Percentiles rank a stretch among this genome's conserved stretches.
phyloP scores from a whole-genome alignment of 495 filamentous ascomycete genomes.

The Xylona heveae region DNA sequence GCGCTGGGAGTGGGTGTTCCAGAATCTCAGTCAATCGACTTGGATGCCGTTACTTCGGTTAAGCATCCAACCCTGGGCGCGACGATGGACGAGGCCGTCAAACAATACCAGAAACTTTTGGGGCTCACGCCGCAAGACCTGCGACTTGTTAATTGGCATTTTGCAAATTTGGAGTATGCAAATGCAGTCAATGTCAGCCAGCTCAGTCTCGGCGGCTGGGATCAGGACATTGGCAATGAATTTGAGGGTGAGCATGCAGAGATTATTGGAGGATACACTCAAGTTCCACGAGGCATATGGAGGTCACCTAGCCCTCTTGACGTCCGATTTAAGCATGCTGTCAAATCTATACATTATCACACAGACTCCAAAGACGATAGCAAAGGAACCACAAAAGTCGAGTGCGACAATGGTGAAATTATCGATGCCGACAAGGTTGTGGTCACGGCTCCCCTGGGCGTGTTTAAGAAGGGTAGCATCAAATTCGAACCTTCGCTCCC shows the following conservation, averaged over 20 bases:
- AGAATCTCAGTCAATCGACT: slow-evolving; percentile 42
- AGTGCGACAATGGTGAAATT: slow-evolving; percentile 56
- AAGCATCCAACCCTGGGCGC: slow-evolving; percentile 57
- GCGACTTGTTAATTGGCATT: slow-evolving; percentile 89
- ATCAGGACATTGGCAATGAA: slow-evolving; percentile 92
- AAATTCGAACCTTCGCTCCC: slow-evolving; percentile 67
- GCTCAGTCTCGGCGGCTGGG: slow-evolving; percentile 81
- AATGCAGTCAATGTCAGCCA: slow-evolving; percentile 74
- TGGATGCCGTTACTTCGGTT: slow-evolving; percentile 42
- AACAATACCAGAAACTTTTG: slow-evolving; percentile 66
- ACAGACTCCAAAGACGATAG: slow-evolving; percentile 13
- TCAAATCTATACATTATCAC: slow-evolving; percentile 44
- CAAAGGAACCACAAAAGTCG: slow-evolving; percentile 29
- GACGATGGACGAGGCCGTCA: slow-evolving; percentile 72
- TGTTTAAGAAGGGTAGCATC: slow-evolving; percentile 57
- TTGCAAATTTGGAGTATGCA: slow-evolving; percentile 94
- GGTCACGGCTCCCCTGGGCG: slow-evolving; percentile 71
- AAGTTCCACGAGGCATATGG: slow-evolving; percentile 65
- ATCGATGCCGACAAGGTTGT: slow-evolving; percentile 75
- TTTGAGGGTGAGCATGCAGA: slow-evolving; percentile 88
- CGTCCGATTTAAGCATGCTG: slow-evolving; percentile 46
- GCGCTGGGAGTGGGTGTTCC: slow-evolving; percentile 40
- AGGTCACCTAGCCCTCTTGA: slow-evolving; percentile 58
- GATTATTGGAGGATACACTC: slow-evolving; percentile 81
- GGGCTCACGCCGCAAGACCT: slow-evolving; percentile 71